Evolutionary conservation across 73 alveolate genomes (phyloP).

Genomic region (Stentor coeruleus): DNA sequence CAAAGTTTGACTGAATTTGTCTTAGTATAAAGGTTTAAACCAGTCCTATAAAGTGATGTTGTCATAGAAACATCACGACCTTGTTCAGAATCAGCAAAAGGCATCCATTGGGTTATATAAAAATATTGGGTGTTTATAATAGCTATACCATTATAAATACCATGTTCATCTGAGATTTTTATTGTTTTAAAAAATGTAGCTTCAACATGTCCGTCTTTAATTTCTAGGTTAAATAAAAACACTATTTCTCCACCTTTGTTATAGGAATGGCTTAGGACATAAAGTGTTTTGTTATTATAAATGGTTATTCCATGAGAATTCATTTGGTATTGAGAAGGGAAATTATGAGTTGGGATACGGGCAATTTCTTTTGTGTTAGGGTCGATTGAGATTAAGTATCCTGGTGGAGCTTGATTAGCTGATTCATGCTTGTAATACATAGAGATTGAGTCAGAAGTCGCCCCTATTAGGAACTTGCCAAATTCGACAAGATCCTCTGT

Average conservation of each 20-base stretch:
- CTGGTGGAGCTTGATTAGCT: constrained; percentile 8
- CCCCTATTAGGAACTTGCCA: background rate
- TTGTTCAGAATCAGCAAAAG: background rate
- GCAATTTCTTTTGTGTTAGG: background rate
- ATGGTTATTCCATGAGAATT: background rate
- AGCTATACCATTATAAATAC: background rate
- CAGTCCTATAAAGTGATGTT: background rate
- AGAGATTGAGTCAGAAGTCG: background rate
- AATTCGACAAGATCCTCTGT: background rate
- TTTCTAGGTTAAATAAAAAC: background rate
- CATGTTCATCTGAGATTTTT: background rate
- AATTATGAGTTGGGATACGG: background rate
- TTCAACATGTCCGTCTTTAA: background rate
- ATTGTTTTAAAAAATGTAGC: background rate
- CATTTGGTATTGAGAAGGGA: background rate
- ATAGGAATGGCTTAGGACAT: background rate
- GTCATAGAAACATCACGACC: constrained; percentile 18
- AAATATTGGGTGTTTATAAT: background rate
- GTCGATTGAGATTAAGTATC: background rate
- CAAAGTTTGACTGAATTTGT: background rate
- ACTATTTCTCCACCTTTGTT: background rate
- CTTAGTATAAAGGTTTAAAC: background rate
- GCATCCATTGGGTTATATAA: constrained; percentile 22
- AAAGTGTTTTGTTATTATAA: too few species aligned
- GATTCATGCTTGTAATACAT: background rate